Base-by-base conservation (phyloP, 768 basidiomycete genomes). In the Leccinum subgranulosum region DNA sequence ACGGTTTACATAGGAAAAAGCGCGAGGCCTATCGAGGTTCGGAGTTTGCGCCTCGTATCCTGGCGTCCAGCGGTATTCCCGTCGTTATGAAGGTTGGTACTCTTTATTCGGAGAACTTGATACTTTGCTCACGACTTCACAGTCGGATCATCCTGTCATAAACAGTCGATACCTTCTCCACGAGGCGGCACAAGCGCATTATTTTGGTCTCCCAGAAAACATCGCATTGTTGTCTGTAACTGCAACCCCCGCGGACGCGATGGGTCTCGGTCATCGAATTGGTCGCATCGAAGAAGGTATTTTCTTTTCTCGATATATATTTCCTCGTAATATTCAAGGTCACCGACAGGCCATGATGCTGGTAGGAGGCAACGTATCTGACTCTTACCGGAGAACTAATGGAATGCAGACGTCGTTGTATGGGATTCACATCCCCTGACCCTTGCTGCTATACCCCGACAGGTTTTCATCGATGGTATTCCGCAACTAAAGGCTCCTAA, bases 381-480 rank as follows among this genome's bases (percentile, higher is more conserved):
- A 12, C 2, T 10, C n/a, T 5, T 6, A 43, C 10, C 31, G n/a
- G 9, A 49, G 28, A 7, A 50, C 43, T 60, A 14, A 64, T n/a
- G 17, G 3, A n/a, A 25, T 43, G 12, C 29, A 49, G 87, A 92
- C 66, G 67, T 90, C n/a, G 87, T 91, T 7, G 69, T 92, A 36
- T 88, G 86, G 86, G 84, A 87, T 64, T 84, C 83, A 3, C 87
- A 91, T 71, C 92, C 92, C 1, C 77, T 93, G 28, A 78, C 79
- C 28, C 74, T 90, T 21, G 90, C 87, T 54, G 86, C 91, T 3
- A 90, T 88, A 0, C 92, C 91, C 0, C 67, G 75, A 12, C 84
- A 86, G 56, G 84, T 90, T 27, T 95, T 86, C 78, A 90, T 95
- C 61, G 94, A 97, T 69, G 93, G 93, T 2, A 84, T 92, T 56